These are phyloP conservation scores for Talaromyces sp. DNA, from an alignment of 2,329 filamentous ascomycete species.

Conservation along the genomic window DNA sequence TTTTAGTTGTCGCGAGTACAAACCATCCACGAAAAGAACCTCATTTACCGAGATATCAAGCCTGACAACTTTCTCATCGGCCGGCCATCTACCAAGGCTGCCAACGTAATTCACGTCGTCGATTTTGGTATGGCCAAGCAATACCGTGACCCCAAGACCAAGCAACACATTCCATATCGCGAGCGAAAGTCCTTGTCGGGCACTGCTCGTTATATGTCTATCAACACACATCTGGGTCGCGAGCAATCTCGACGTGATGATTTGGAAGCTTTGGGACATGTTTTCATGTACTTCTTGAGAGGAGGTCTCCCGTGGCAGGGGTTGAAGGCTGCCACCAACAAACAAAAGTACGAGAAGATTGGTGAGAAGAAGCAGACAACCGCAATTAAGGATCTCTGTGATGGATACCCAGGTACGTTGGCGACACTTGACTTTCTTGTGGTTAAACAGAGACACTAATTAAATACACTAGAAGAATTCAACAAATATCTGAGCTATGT, in stretches of 20 bases:
- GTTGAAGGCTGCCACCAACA: conserved; percentile 69
- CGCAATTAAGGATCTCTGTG: conserved; percentile 92
- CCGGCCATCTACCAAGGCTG: conserved; percentile 85
- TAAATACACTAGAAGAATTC: conserved; percentile 73
- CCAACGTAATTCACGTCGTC: conserved; percentile 97
- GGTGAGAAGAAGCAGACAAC: conserved; percentile 99
- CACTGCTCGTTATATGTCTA: conserved; percentile 98
- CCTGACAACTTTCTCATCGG: conserved; percentile 99
- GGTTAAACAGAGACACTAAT: not conserved
- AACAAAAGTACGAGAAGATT: conserved; percentile 99
- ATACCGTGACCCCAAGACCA: conserved; percentile 97
- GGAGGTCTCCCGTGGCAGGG: conserved; percentile 70
- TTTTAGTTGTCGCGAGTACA: conserved; percentile 81
- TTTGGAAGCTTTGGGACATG: conserved; percentile 77
- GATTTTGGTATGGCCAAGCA: conserved; percentile 99
- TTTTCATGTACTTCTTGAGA: conserved; percentile 71
- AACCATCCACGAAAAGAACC: conserved; percentile 96
- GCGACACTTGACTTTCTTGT: not conserved
- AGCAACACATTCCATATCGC: conserved; percentile 97
- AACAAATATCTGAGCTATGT: conserved; percentile 98
- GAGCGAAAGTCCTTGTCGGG: conserved; percentile 96
- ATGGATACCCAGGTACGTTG: conserved; percentile 76
- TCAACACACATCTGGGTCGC: conserved; percentile 96
- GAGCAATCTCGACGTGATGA: conserved; percentile 97
- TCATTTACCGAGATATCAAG: conserved; percentile 99